Base-by-base conservation (phyloP, 257 asterid species). In the Solanum chiquidenum region DNA sequence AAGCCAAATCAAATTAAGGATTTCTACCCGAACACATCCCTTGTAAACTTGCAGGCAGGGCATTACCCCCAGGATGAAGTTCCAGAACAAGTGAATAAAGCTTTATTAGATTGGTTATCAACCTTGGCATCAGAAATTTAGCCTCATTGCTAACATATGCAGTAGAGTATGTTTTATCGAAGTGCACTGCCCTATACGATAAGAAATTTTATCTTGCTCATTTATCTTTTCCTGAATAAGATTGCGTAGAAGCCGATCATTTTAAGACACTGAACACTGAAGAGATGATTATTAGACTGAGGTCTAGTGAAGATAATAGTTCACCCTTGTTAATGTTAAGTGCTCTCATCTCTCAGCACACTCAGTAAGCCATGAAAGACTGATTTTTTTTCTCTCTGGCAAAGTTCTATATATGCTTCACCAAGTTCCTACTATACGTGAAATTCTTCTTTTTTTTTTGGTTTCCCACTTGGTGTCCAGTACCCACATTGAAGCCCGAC, bases 61-160 rank as follows among this genome's bases (percentile, higher is more conserved):
- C 98, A 97, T 92, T 95, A 98, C 73, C 99, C 98, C 0, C 98
- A 96, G 66, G 98, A 96, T 69, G 98, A 95, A 90, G 98, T 94
- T 85, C 98, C 99, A 1, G 98, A 95, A 77, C 92, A 89, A 5
- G 99, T 97, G 83, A 97, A 95, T 20, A 91, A 92, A 91, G 99
- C 98, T 55, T 87, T 97, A 85, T 55, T 93, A 91, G 97, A 95
- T 18, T 95, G 99, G 99, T 91, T 95, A 16, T 72, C 97, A 18
- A 90, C 92, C 85, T 18, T 94, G 80, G 18, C 88, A 34, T 29
- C 42, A 80, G 42, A 80, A 46, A 46, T 29, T 29, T 80, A 29
- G 27, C 42, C 29, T 80, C 40, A 44, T 27, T 80, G 68, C 38
- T 80, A 27, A 80, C 18, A 27, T 44, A 80, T 79, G 64, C 16